Percentiles rank a stretch among this genome's conserved stretches.
Evolutionary conservation across 2,329 filamentous ascomycete genomes (phyloP).

Genomic region (Aspergillus brasiliensis): DNA sequence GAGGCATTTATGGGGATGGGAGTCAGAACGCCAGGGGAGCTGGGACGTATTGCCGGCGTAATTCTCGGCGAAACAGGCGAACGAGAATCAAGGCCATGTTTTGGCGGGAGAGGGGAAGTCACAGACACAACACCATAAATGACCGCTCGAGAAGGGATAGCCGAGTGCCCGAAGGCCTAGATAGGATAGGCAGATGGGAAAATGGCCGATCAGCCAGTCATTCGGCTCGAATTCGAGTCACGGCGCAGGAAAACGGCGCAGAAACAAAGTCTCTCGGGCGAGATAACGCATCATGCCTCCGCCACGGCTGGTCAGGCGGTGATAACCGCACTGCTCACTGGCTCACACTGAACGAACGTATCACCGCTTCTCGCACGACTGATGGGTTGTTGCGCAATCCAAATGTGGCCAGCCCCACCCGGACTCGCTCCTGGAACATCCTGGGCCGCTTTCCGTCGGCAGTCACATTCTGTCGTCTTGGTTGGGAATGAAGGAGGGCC

Average conservation of each 20-base stretch:
- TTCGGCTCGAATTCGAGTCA: not conserved
- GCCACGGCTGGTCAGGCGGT: not conserved
- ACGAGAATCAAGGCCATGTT: constrained; percentile 6
- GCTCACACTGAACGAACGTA: not conserved
- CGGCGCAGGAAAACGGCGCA: not conserved
- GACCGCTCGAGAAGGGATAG: not conserved
- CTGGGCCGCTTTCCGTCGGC: constrained; percentile 29
- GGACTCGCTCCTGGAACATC: constrained; percentile 5
- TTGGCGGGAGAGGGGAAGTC: constrained; percentile 9
- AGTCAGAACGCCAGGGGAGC: not conserved
- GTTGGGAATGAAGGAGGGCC: constrained; percentile 3
- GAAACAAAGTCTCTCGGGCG: not conserved
- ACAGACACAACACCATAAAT: constrained; percentile 5
- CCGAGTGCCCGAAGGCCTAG: not conserved
- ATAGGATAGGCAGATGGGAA: not conserved
- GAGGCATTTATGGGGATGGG: constrained; percentile 11
- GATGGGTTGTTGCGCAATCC: constrained; percentile 9
- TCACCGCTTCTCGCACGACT: constrained; percentile 5
- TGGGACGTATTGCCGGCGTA: constrained; percentile 14
- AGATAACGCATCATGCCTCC: not conserved
- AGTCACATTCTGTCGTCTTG: constrained; percentile 13
- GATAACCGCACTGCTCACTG: not conserved
- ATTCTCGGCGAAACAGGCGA: constrained; percentile 21
- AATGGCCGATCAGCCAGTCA: not conserved
- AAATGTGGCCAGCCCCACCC: constrained; percentile 27